phyloP scores from a whole-genome alignment of 805 yeast genomes.

The Zygoascus flipseniorum region DNA sequence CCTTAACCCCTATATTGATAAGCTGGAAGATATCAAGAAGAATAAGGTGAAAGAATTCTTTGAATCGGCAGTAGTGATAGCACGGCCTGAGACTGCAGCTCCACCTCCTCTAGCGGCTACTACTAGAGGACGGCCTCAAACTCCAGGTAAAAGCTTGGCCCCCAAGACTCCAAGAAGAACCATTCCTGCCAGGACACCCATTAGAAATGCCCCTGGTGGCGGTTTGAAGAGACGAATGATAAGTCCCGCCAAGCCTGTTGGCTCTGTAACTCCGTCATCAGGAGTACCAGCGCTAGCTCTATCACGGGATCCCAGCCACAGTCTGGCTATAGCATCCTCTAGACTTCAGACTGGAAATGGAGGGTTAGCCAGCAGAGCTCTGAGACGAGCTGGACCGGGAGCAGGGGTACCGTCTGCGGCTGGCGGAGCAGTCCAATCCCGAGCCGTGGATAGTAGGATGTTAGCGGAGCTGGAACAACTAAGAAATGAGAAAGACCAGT shows the following conservation, averaged over 20 bases:
- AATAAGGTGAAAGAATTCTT: conserved; percentile 55
- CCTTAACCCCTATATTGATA: conserved; percentile 49
- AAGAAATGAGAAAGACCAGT: conserved; percentile 44
- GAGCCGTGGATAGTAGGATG: conserved; percentile 1
- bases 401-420: background rate
- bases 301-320: conserved; percentile 7
- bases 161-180: conserved; percentile 1
- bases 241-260: conserved; percentile 11
- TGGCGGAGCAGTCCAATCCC: background rate
- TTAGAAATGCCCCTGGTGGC: background rate
- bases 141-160: background rate
- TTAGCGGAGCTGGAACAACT: conserved; percentile 40
- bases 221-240: conserved; percentile 9
- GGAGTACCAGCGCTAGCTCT: conserved; percentile 5
- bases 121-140: background rate
- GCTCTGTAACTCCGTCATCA: conserved; percentile 3
- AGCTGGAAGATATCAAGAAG: conserved; percentile 69
- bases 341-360: background rate
- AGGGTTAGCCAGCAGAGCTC: conserved; percentile 1
- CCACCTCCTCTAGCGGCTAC: conserved; percentile 13
- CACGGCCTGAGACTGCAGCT: conserved; percentile 28
- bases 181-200: conserved; percentile 1
- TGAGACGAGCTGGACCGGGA: background rate
- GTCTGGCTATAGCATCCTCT: conserved; percentile 3
- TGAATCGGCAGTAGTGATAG: conserved; percentile 48